phyloP scores from a whole-genome alignment of 2,329 filamentous ascomycete species.

The Ilyonectria sp. region DNA sequence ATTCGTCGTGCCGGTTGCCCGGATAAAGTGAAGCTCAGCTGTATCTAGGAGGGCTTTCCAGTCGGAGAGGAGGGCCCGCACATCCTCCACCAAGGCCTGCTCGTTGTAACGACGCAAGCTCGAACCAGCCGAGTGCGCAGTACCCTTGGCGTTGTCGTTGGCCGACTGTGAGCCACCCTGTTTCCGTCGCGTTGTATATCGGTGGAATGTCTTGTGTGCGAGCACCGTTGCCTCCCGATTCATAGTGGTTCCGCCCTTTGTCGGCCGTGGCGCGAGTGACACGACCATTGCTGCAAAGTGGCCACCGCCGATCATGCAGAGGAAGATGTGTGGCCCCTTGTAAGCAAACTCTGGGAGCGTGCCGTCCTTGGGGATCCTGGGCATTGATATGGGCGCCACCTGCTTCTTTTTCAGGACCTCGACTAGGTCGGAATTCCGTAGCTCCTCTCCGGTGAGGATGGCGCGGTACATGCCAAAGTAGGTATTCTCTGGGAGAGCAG shows the following conservation, averaged over 20 bases:
- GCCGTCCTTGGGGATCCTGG: constrained; percentile 71
- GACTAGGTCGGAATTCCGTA: constrained; percentile 72
- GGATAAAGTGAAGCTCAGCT: constrained; percentile 88
- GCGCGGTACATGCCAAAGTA: constrained; percentile 90
- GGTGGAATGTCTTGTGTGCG: constrained; percentile 97
- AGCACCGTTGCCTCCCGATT: constrained; percentile 90
- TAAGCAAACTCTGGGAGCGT: constrained; percentile 69
- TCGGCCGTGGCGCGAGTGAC: constrained; percentile 84
- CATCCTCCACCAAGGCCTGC: constrained; percentile 88
- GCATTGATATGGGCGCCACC: constrained; percentile 72
- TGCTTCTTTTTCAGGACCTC: constrained; percentile 84
- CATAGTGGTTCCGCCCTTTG: constrained; percentile 78
- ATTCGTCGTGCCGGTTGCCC: constrained; percentile 90
- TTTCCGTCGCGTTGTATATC: constrained; percentile 96
- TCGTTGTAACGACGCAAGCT: constrained; percentile 95
- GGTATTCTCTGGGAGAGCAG: constrained; percentile 80
- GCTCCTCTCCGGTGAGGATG: constrained; percentile 82
- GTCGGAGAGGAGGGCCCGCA: constrained; percentile 83
- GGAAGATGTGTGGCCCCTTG: constrained; percentile 87
- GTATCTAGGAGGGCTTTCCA: constrained; percentile 91
- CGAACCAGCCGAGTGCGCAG: constrained; percentile 93
- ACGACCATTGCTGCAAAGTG: constrained; percentile 99
- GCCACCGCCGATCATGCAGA: constrained; percentile 98
- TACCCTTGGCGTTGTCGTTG: constrained; percentile 94
- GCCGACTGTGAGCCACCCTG: constrained; percentile 96